Evolutionary conservation across 257 asterid genomes (phyloP).

Genomic region (Anisodus tanguticus): DNA sequence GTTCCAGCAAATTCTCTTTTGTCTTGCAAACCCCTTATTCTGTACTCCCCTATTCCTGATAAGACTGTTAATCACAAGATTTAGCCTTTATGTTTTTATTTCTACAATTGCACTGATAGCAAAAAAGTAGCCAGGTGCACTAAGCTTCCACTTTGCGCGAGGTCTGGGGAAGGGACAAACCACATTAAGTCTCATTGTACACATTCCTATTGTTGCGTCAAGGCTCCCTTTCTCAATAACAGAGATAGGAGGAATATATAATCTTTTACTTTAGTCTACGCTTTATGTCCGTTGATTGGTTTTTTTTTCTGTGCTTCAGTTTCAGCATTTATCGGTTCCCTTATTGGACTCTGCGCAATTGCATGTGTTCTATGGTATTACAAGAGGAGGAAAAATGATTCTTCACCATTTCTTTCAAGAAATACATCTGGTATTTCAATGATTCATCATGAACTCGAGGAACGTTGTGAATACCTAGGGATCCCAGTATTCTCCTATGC

Average conservation of each 20-base stretch:
- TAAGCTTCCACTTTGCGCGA: too few species aligned
- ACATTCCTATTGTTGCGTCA: background rate
- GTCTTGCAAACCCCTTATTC: background rate
- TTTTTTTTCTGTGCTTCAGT: slow-evolving; percentile 1
- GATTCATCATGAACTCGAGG: slow-evolving; percentile 16
- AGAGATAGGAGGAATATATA: background rate
- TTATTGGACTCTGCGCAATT: slow-evolving; percentile 17
- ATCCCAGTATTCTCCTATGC: slow-evolving; percentile 32
- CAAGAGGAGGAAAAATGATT: slow-evolving; percentile 19
- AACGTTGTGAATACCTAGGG: slow-evolving; percentile 25
- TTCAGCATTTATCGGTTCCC: slow-evolving; percentile 15
- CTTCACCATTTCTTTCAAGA: slow-evolving; percentile 19
- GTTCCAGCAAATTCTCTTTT: background rate
- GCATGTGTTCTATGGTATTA: slow-evolving; percentile 7
- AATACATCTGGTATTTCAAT: slow-evolving; percentile 25
- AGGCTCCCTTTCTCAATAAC: background rate
- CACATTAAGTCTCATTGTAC: too few species aligned
- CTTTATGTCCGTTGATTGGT: background rate
- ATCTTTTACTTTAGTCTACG: background rate
- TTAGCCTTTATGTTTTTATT: background rate
- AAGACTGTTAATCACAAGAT: slow-evolving; percentile 6
- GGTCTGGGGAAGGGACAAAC: too few species aligned
- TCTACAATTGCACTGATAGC: background rate
- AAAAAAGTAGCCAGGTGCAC: background rate
- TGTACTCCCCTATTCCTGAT: background rate